Base-by-base conservation (phyloP, 2,329 filamentous ascomycete genomes). In the Pyricularia sp. region DNA sequence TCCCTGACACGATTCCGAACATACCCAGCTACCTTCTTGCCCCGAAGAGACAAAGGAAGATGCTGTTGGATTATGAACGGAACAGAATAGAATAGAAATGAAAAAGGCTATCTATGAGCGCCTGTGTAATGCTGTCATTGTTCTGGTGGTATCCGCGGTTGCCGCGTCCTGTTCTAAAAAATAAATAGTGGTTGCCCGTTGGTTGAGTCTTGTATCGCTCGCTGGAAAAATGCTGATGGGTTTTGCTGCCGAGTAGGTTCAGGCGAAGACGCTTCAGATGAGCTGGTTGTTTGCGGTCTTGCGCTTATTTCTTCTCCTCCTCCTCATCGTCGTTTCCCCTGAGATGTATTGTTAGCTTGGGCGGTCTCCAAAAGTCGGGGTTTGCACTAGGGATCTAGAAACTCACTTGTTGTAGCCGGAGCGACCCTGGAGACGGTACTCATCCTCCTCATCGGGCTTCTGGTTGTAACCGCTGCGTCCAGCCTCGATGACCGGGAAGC, bases 341-440 rank as follows among this genome's bases (percentile, higher is more conserved):
- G 70, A 69, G 12, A 70, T 68, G 20, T 26, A 64, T 1, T 26
- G 68, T 69, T 63, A 68, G 67, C 55, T n/a, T 9, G 1, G 33
- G n/a, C 9, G 58, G 33, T n/a, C 25, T n/a, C 6, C 17, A 7
- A 55, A 55, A 55, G 36, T 5, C 42, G n/a, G 42, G 42, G 20
- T 5, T n/a, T 55, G 42, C 42, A n/a, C 17, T 11, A 9, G 23
- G 31, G 2, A 0, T 30, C 36, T 25, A 30, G 11, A 30, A 30
- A 71, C 74, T 72, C 28, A 76, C 75, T 76, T 81, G 79, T 83
- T 84, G 78, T 83, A 83, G 71, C 81, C 81, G 68, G 78, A 80
- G 71, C 81, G 81, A 75, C 82, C 82, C 70, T 80, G 77, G 76
- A 79, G 77, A 72, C 75, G 74, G 69, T 58, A 70, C 70, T 76